These are phyloP conservation scores for Cryptococcus maquisensis DNA, from an alignment of 1,284 basidiomycete genomes.

Conservation along the genomic window DNA sequence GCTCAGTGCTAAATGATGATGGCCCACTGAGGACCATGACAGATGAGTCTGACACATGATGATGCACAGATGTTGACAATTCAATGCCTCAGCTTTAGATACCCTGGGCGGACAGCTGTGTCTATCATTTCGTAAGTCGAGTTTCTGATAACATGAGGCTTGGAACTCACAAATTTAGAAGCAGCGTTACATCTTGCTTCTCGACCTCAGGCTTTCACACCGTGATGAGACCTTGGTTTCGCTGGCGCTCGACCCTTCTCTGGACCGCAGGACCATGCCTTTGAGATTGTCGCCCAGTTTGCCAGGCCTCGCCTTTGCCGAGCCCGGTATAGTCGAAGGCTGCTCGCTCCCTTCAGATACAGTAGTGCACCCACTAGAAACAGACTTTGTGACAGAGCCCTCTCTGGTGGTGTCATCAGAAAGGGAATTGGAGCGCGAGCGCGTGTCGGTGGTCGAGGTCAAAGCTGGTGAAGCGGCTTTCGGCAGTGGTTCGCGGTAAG, in stretches of 20 bases:
- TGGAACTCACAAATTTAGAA: too few species aligned
- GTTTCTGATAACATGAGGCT: too few species aligned
- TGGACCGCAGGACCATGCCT: neutral
- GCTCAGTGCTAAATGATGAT: too few species aligned
- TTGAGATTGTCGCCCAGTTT: neutral
- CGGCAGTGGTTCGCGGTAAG: neutral
- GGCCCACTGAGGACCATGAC: too few species aligned
- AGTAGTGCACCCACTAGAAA: neutral
- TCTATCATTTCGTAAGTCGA: too few species aligned
- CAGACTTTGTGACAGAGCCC: neutral
- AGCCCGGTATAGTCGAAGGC: neutral
- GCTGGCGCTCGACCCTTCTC: neutral
- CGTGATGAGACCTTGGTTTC: neutral
- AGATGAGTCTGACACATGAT: too few species aligned
- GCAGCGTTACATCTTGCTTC: neutral
- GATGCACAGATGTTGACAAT: too few species aligned
- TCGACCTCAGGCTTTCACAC: neutral
- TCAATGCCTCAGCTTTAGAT: too few species aligned
- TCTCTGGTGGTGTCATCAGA: neutral
- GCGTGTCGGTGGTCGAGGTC: slow-evolving; percentile 7
- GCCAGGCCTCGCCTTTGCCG: neutral
- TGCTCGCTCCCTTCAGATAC: neutral
- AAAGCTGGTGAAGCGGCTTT: slow-evolving; percentile 3
- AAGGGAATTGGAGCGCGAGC: slow-evolving; percentile 5
- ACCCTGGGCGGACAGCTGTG: too few species aligned